Conservation (phyloP, 1,139 yeast species). For the Suhomyces wounanorum region DNA sequence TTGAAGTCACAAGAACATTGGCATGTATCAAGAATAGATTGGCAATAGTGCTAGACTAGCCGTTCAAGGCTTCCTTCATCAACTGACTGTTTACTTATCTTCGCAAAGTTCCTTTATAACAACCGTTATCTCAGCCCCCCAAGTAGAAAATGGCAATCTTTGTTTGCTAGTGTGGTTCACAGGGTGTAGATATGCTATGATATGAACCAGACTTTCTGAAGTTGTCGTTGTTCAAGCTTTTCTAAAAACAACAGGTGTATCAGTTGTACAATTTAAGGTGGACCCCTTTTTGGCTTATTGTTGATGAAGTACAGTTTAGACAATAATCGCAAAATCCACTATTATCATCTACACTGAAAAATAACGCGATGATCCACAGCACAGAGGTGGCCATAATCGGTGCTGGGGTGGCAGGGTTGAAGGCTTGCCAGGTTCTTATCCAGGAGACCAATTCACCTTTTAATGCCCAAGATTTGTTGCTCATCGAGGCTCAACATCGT, state of each 20-base stretch:
- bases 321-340: neutral
- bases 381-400: conserved; percentile 54
- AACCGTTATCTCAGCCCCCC: neutral
- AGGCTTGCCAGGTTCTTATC: conserved; percentile 67
- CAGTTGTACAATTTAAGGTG: neutral
- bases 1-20: too few species aligned
- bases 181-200: neutral
- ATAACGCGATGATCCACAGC: neutral
- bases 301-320: neutral
- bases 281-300: neutral
- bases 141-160: neutral
- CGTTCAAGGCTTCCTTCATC: too few species aligned
- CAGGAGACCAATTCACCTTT: conserved; percentile 33
- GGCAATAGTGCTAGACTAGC: too few species aligned
- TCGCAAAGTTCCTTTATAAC: neutral
- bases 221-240: too few species aligned
- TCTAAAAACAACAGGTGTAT: neutral
- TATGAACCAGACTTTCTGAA: neutral
- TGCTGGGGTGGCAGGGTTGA: conserved; percentile 81
- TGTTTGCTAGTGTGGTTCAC: too few species aligned
- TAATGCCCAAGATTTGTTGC: conserved; percentile 29
- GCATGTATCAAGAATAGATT: too few species aligned
- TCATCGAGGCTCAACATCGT: conserved; percentile 53
- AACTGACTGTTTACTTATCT: neutral
- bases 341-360: neutral